phyloP scores from a whole-genome alignment of 768 basidiomycete genomes.

The Termitomyces sp. region DNA sequence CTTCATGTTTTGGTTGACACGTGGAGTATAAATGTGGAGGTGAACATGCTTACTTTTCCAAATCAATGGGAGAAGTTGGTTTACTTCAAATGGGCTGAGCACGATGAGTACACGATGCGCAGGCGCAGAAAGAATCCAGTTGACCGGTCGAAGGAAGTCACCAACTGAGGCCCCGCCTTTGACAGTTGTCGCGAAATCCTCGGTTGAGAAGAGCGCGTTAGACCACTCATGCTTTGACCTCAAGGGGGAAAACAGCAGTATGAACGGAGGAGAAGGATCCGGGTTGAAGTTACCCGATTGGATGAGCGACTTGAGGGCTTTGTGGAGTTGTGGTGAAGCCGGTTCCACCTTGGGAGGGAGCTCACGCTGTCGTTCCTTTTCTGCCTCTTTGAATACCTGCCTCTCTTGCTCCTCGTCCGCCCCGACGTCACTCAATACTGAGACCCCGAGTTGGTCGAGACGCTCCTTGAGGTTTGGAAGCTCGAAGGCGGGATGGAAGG shows the following conservation, averaged over 20 bases:
- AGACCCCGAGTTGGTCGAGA: conserved; percentile 25
- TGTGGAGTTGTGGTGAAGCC: not conserved
- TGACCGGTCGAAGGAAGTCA: conserved; percentile 35
- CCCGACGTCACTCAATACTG: conserved; percentile 13
- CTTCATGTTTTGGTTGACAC: conserved; percentile 28
- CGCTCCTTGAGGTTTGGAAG: conserved; percentile 21
- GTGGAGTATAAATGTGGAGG: conserved; percentile 42
- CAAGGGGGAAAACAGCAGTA: conserved; percentile 7
- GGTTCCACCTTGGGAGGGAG: conserved; percentile 2
- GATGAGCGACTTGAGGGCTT: conserved; percentile 4
- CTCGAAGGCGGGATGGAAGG: conserved; percentile 8
- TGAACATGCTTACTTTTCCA: conserved; percentile 27
- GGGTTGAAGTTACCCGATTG: not conserved
- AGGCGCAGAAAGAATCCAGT: conserved; percentile 38
- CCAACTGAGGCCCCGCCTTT: conserved; percentile 14
- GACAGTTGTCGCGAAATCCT: conserved; percentile 33
- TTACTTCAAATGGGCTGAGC: conserved; percentile 39
- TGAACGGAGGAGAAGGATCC: not conserved
- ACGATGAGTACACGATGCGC: conserved; percentile 24
- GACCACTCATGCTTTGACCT: conserved; percentile 17
- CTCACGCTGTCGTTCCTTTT: conserved; percentile 28
- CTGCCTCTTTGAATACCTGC: conserved; percentile 41
- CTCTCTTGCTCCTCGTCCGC: conserved; percentile 51
- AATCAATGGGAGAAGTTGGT: conserved; percentile 33
- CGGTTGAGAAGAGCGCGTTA: conserved; percentile 26